Percentiles rank a stretch among this genome's conserved stretches.
Conservation (phyloP, 1,284 basidiomycete genomes). For the Papiliotrema terrestris region DNA sequence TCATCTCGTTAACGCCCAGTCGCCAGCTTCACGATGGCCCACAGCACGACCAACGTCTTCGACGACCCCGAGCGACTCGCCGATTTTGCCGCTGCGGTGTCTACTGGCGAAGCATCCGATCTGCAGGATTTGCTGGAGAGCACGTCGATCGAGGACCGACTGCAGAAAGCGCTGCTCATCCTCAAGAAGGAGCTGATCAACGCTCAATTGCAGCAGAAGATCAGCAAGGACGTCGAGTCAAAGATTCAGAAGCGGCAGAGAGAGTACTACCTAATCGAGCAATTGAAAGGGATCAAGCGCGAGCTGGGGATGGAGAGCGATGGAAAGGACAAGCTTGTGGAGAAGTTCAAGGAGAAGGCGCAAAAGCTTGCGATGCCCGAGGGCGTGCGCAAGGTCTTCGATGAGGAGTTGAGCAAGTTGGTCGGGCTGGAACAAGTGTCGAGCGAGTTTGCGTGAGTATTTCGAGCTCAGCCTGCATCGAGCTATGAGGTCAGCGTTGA, state of each 20-base stretch:
- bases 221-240: constrained; percentile 88
- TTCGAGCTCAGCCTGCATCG: too few species aligned
- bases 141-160: constrained; percentile 78
- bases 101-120: constrained; percentile 83
- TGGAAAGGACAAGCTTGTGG: constrained; percentile 95
- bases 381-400: constrained; percentile 86
- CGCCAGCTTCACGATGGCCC: constrained; percentile 82
- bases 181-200: constrained; percentile 99
- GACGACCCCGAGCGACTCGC: constrained; percentile 98
- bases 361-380: constrained; percentile 88
- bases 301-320: constrained; percentile 90
- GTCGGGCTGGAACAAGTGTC: constrained; percentile 87
- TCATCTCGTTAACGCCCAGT: constrained; percentile 18
- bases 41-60: constrained; percentile 94
- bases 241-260: constrained; percentile 97
- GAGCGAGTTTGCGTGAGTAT: constrained; percentile 70
- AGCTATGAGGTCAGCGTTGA: not conserved
- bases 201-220: constrained; percentile 91
- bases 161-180: constrained; percentile 86
- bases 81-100: constrained; percentile 96
- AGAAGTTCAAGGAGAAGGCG: constrained; percentile 92
- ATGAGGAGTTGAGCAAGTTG: constrained; percentile 92
- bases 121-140: constrained; percentile 92
- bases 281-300: constrained; percentile 98
- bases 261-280: constrained; percentile 98